Percentiles rank a stretch among this genome's conserved stretches.
Conservation (phyloP, 2,329 filamentous ascomycete species). For the Teratosphaeria epicoccoides region DNA sequence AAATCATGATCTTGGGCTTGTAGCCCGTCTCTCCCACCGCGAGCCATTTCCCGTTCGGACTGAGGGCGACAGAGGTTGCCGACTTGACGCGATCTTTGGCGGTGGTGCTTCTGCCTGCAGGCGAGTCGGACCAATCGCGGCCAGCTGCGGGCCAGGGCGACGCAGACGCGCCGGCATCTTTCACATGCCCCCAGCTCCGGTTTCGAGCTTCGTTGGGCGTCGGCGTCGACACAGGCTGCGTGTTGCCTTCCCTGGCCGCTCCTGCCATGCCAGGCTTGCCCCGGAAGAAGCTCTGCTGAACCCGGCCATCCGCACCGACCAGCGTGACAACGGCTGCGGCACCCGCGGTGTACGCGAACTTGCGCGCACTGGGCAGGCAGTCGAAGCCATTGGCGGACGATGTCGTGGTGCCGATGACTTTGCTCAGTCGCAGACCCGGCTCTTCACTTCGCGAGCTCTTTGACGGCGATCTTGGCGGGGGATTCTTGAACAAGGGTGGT, state of each 20-base stretch:
- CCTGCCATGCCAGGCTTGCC: constrained; percentile 38
- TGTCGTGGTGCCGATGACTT: constrained; percentile 86
- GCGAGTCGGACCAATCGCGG: constrained; percentile 48
- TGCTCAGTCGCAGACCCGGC: constrained; percentile 56
- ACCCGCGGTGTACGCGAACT: constrained; percentile 84
- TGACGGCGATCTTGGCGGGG: constrained; percentile 53
- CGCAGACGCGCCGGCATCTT: constrained; percentile 34
- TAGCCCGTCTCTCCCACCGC: constrained; percentile 94
- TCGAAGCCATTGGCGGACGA: constrained; percentile 78
- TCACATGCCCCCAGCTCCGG: constrained; percentile 13
- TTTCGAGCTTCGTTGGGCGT: constrained; percentile 18
- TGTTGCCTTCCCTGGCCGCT: constrained; percentile 12
- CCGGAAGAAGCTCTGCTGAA: constrained; percentile 79
- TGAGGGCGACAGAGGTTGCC: constrained; percentile 81
- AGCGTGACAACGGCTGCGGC: constrained; percentile 86
- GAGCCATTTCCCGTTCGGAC: constrained; percentile 73
- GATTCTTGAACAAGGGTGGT: constrained; percentile 53
- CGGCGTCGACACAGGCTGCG: constrained; percentile 14
- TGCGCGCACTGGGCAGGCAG: constrained; percentile 55
- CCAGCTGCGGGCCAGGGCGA: constrained; percentile 31
- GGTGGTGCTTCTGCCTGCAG: constrained; percentile 63
- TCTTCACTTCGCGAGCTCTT: constrained; percentile 36
- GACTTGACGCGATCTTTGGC: constrained; percentile 90
- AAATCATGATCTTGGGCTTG: constrained; percentile 80
- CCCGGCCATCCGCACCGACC: constrained; percentile 52